Evolutionary conservation across 1,284 basidiomycete species (phyloP).

Genomic region (Puccinia polysora): DNA sequence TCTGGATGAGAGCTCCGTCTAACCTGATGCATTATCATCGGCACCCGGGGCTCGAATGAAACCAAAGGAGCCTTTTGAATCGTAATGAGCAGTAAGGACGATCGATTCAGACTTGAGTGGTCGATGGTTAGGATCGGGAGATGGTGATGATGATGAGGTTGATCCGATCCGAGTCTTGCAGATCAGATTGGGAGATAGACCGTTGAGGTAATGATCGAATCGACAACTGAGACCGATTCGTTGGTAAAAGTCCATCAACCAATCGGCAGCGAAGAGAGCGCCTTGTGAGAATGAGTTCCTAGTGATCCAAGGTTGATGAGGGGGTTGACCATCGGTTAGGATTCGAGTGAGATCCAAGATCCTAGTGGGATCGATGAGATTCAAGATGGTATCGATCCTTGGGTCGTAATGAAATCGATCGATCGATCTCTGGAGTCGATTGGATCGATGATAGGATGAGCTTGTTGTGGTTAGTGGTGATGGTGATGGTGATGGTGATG

Average conservation of each 20-base stretch:
- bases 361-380: background rate
- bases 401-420: too few species aligned
- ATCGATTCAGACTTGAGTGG: slow-evolving; percentile 50
- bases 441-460: too few species aligned
- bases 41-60: slow-evolving; percentile 66
- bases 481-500: too few species aligned
- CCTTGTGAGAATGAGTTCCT: slow-evolving; percentile 73
- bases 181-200: slow-evolving; percentile 76
- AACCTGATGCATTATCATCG: slow-evolving; percentile 66
- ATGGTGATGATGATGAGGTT: slow-evolving; percentile 47
- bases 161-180: slow-evolving; percentile 55
- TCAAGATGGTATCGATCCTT: too few species aligned
- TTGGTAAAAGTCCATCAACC: slow-evolving; percentile 64
- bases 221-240: slow-evolving; percentile 67
- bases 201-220: slow-evolving; percentile 62
- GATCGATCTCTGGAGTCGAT: too few species aligned
- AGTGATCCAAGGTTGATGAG: slow-evolving; percentile 54
- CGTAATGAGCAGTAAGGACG: slow-evolving; percentile 75
- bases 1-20: slow-evolving; percentile 64
- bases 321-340: background rate
- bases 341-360: background rate
- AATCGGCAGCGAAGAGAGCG: slow-evolving; percentile 65
- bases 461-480: too few species aligned
- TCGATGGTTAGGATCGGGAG: slow-evolving; percentile 58
- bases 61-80: slow-evolving; percentile 79